Evolutionary conservation across 495 filamentous ascomycete species (phyloP).

Genomic region (Penicillium longicatenatum): DNA sequence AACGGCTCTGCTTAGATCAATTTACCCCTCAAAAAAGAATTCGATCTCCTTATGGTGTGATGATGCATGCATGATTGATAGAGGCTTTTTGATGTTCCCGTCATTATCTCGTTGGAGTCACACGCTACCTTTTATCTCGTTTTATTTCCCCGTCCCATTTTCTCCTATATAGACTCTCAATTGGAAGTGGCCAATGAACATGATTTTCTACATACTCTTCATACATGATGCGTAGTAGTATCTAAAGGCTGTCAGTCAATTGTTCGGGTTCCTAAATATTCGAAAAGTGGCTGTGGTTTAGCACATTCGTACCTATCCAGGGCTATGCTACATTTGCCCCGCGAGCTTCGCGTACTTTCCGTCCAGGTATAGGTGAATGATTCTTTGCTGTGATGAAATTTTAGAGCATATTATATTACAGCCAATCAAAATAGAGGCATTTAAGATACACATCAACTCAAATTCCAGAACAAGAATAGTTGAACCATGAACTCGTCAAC

Average conservation of each 20-base stretch:
- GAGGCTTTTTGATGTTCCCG: slow-evolving; percentile 28
- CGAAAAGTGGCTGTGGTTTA: background rate
- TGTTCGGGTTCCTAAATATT: background rate
- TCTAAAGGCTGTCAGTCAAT: too few relatives aligned
- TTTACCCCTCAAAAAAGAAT: slow-evolving; percentile 18
- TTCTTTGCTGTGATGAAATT: background rate
- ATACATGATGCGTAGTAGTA: background rate
- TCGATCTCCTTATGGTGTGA: slow-evolving; percentile 36
- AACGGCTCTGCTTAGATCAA: slow-evolving; percentile 44
- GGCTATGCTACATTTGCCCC: too few relatives aligned
- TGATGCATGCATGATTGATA: slow-evolving; percentile 39
- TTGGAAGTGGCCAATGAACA: slow-evolving; percentile 23
- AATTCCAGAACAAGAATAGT: slow-evolving; percentile 11
- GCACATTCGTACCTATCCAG: background rate
- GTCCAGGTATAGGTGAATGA: background rate
- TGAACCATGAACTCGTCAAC: slow-evolving; percentile 20
- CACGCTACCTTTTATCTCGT: slow-evolving; percentile 16
- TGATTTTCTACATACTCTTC: background rate
- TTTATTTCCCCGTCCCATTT: slow-evolving; percentile 8
- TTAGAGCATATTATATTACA: slow-evolving; percentile 32
- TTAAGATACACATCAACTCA: slow-evolving; percentile 11
- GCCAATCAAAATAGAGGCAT: slow-evolving; percentile 18
- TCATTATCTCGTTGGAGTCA: slow-evolving; percentile 29
- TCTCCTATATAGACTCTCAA: slow-evolving; percentile 25
- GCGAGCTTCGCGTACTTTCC: background rate